Evolutionary conservation across 2,329 filamentous ascomycete species (phyloP), one percentile per base, ranked within the genome.

Genomic region (Aspergillus sp.): DNA sequence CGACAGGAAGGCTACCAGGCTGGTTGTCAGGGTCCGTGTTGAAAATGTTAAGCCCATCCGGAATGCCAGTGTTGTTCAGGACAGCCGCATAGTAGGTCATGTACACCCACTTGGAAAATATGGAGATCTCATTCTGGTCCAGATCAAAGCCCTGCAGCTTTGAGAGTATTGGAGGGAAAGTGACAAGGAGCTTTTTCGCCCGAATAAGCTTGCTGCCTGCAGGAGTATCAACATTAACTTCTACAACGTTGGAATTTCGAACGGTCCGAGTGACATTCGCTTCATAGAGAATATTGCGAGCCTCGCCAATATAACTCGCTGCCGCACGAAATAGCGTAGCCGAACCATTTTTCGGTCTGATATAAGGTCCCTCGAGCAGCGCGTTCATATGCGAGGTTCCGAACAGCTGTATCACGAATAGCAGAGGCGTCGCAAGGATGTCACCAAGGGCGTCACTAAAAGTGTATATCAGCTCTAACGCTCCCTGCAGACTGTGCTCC

Each of bases 111-210:
- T 77, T 68, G 4, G 54, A n/a, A 56, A 79, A 77, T 12, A 77
- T 61, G 0, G 39, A 19, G 1, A n/a, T 45, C 54, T 83, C 80
- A 0, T 61, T 39, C 0, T 48, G 1, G 33, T 64, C 66, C 4
- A 81, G 65, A 53, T 75, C 75, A 57, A 79, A 77, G 0, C 63
- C 64, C 73, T 42, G 4, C 1, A 77, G 63, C 45, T 73, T 74
- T 6, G 69, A 62, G 6, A 72, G 51, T 5, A 64, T 72, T 0
- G 76, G 75, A 22, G 75, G 69, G n/a, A 73, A 68, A 2, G 76
- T 66, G n/a, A 77, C 57, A 4, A 79, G 67, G 1, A 78, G 65
- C 24, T 71, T 69, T 52, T 70, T 71, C 12, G 75, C 76, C 22
- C 62, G 61, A 60, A 79, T 70, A 9, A 70, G 49, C 46, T 63